Base-by-base conservation (phyloP, 345 rosid genomes). In the Rhodomyrtus tomentosa region DNA sequence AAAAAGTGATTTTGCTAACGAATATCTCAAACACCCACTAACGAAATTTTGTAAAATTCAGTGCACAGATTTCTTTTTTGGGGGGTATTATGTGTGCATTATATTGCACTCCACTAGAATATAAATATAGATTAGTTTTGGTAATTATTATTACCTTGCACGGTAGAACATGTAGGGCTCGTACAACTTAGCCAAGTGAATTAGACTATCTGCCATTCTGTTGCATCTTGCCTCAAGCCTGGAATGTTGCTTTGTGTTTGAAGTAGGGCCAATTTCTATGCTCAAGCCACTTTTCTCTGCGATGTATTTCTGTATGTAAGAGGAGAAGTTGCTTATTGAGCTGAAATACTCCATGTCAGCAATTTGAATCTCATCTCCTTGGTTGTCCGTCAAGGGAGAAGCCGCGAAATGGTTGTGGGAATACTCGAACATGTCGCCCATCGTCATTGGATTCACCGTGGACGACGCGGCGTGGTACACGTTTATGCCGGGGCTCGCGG, bases 391-490 rank as follows among this genome's bases (percentile, higher is more conserved):
- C 2, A 86, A 40, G 6, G 89, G 88, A 0, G 79, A 81, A 1
- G 81, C 62, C 7, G 40, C 10, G 82, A 87, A 90, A 76, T 90
- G 85, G 22, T 87, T 85, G 6, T 21, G 82, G 14, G 56, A 54
- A 15, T 68, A 50, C 20, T 80, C 10, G 3, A 80, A 84, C 0
- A 84, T 2, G 40, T 84, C 84, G 0, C 27, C 7, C 21, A 10
- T 8, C 10, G 5, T 38, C 3, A 87, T 5, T 0, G 90, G 92
- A 45, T 90, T 88, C 25, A 56, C 84, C 10, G 59, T 73, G 29
- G 89, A 87, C 25, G 92, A 87, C 3, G 83, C 45, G 6, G 87
- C 58, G 2, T 88, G 87, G 84, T 88, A 90, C 55, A 87, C 83
- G 15, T 25, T 8, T 1, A 87, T 10, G 20, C 81, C 82, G 7